Percentiles rank a stretch among this genome's conserved stretches.
Conservation (phyloP, 2,329 filamentous ascomycete species). For the Paraphoma chrysanthemicola region DNA sequence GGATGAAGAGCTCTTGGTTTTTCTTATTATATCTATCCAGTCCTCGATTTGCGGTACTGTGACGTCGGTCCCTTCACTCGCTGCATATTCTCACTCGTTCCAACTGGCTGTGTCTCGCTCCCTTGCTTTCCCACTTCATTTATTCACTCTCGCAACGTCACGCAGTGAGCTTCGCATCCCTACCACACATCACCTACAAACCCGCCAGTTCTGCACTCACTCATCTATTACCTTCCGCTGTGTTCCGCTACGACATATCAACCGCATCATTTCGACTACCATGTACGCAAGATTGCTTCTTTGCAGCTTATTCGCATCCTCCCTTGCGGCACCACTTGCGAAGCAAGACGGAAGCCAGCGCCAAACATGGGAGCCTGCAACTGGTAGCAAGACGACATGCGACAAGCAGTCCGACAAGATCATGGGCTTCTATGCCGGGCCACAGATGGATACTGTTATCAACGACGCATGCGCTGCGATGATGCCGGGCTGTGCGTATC, state of each 20-base stretch:
- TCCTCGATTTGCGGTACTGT: background rate
- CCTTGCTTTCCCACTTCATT: background rate
- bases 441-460: slow-evolving; percentile 25
- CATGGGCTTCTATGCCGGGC: slow-evolving; percentile 26
- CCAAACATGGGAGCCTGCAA: slow-evolving; percentile 21
- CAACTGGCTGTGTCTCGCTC: background rate
- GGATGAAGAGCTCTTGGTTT: background rate
- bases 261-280: background rate
- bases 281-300: slow-evolving; percentile 27
- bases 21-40: background rate
- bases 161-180: background rate
- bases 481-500: slow-evolving; percentile 36
- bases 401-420: slow-evolving; percentile 24
- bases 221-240: background rate
- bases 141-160: background rate
- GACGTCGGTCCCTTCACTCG: background rate
- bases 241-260: background rate
- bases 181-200: background rate
- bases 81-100: background rate
- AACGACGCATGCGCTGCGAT: slow-evolving; percentile 37
- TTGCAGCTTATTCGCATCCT: slow-evolving; percentile 13
- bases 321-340: slow-evolving; percentile 20
- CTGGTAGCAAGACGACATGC: slow-evolving; percentile 23
- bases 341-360: background rate
- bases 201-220: background rate